Evolutionary conservation across 176 grass and related monocot species (phyloP), one percentile per base, ranked within the genome.

Genomic region (Tillandsia leiboldiana): DNA sequence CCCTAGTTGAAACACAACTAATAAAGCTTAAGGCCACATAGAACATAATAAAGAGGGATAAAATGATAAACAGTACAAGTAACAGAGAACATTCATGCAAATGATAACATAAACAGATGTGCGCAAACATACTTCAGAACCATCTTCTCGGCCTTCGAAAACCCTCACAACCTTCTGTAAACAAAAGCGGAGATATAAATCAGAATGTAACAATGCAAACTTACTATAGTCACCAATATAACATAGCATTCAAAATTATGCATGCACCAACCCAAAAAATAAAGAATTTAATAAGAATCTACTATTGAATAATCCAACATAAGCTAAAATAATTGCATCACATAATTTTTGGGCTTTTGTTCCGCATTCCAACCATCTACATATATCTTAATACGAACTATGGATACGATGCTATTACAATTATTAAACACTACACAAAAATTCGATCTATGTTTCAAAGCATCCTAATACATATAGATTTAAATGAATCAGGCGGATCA

Each of bases 51-150:
- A 9, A 62, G 10, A 63, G 4, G 18, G 18, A 49, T 8, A 77
- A 51, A 15, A 15, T 27, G 22, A 23, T 61, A 15, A 23, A 61
- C 12, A 57, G 14, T 57, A 18, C 3, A n/a, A 57, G 53, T 1
- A 15, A 57, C 13, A 57, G 11, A 12, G 22, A 61, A 9, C 15
- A 9, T 22, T 23, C 22, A 15, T 61, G 56, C 56, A 61, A 20
- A n/a, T 42, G 9, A 10, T 8, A 7, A 17, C 20, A 59, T 2
- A n/a, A 61, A 61, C 17, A 18, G 56, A 26, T 27, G 15, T 4
- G 6, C 29, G 0, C 29, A 23, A 54, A 70, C 66, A 53, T 81
- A 81, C 79, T 81, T 81, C 54, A 81, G 79, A 70, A 81, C 66
- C 79, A 75, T 81, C 66, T 81, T 70, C 12, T 23, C 65, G 13